Evolutionary conservation across 73 alveolate genomes (phyloP).

Genomic region (Paramecium pentaurelia): DNA sequence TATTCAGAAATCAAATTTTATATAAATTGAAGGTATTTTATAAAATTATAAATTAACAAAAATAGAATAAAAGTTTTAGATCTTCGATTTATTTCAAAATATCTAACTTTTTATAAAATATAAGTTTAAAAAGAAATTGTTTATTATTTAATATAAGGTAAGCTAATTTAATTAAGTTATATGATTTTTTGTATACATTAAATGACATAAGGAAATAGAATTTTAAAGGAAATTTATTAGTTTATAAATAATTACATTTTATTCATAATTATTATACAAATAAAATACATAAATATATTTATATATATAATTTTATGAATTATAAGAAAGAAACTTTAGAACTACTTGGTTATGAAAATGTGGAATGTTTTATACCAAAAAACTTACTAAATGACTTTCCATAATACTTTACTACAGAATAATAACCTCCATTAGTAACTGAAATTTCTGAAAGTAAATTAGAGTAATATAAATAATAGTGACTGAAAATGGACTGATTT

Average conservation of each 20-base stretch:
- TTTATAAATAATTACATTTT: neutral
- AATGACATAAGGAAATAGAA: neutral
- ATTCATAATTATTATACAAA: neutral
- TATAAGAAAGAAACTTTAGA: slow-evolving; percentile 7
- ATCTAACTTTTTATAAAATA: too few relatives aligned
- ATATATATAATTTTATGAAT: neutral
- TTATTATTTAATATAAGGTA: neutral
- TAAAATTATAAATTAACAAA: neutral
- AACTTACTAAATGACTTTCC: neutral
- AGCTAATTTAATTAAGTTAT: neutral
- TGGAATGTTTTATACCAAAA: neutral
- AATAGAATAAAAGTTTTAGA: neutral
- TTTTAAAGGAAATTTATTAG: too few relatives aligned
- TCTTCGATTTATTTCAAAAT: too few relatives aligned
- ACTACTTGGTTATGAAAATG: neutral
- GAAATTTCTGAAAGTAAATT: neutral
- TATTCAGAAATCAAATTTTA: neutral
- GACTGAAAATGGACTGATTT: neutral
- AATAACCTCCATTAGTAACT: neutral
- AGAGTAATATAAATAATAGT: neutral
- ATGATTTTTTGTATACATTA: neutral
- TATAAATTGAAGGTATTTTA: too few relatives aligned
- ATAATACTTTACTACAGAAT: neutral
- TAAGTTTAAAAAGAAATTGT: too few relatives aligned
- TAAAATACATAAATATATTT: neutral